These are phyloP conservation scores for Ceratobasidium sp. DNA, from an alignment of 1,284 basidiomycete genomes.

Conservation along the genomic window DNA sequence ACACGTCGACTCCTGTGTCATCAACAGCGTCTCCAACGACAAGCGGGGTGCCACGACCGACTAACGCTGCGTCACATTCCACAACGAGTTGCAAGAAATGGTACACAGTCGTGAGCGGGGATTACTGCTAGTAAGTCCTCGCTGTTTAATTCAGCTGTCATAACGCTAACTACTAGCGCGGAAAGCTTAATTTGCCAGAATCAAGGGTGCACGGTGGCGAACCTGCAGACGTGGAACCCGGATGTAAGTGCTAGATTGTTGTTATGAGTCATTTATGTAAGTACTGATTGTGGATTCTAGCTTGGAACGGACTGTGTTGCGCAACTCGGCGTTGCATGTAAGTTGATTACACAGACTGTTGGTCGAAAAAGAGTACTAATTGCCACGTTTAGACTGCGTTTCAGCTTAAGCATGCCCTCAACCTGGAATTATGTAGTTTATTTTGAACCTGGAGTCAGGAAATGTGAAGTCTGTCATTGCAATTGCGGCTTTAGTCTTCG, in stretches of 20 bases:
- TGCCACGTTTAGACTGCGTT: too few species aligned
- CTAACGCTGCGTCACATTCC: conserved; percentile 10
- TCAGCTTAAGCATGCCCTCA: too few species aligned
- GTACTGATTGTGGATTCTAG: neutral
- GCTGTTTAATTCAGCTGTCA: neutral
- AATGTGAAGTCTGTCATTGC: too few species aligned
- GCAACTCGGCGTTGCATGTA: too few species aligned
- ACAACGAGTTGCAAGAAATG: conserved; percentile 19
- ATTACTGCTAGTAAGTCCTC: conserved; percentile 28
- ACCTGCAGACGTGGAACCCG: conserved; percentile 23
- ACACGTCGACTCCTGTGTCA: neutral
- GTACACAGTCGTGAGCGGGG: conserved; percentile 32
- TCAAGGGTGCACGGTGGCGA: conserved; percentile 6
- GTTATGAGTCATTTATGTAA: too few species aligned
- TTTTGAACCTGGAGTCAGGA: too few species aligned
- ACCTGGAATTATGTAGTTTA: too few species aligned
- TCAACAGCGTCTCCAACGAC: conserved; percentile 7
- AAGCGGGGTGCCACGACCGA: conserved; percentile 18
- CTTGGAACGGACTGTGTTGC: conserved; percentile 17
- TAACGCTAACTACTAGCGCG: too few species aligned
- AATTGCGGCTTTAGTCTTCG: too few species aligned
- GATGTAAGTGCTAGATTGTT: conserved; percentile 8
- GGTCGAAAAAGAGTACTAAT: too few species aligned
- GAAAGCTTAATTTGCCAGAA: conserved; percentile 19
- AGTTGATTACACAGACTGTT: too few species aligned